Base-by-base conservation (phyloP, 345 rosid genomes). In the Linum trigynum region DNA sequence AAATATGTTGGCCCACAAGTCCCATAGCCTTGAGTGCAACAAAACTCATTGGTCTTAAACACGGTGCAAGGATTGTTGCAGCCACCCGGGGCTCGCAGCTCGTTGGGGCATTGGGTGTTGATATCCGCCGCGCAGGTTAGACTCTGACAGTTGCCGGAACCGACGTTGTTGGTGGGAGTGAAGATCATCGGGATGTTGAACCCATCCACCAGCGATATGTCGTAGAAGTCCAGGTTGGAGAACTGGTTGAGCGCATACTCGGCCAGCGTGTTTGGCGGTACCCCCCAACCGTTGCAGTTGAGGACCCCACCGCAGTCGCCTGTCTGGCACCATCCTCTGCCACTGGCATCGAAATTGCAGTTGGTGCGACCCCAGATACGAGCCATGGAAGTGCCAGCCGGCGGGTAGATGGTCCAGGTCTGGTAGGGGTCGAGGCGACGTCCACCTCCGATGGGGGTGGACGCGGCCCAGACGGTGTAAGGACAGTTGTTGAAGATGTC, bases 221-320 rank as follows among this genome's bases (percentile, higher is more conserved):
- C 84, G n/a, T 55, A 71, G 61, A 81, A 83, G 67, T 83, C 85
- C 53, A 68, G 1, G 67, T 73, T 77, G 0, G 65, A 69, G 65
- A 67, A 83, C 3, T 82, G 87, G 80, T 88, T 88, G 38, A 85
- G 74, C 0, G 86, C 82, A 43, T 74, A 80, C 71, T 86, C 90
- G 35, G 84, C 90, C 63, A 81, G 60, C 63, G 91, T 84, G 66
- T 82, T 82, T 2, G 87, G 91, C 1, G 89, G 89, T 43, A 14
- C 53, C 4, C 91, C 92, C 72, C 66, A 83, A 3, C 70, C 80
- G 10, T 64, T 40, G 57, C 96, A 83, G 38, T 74, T 59, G 4
- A 83, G 79, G 35, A 84, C 84, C 4, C 66, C 74, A 0, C 67
- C 38, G 0, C 96, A 86, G 23, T 83, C 90, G 2, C 92, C 86